Base-by-base conservation (phyloP, 2,329 filamentous ascomycete genomes). In the Xylaria sp. region DNA sequence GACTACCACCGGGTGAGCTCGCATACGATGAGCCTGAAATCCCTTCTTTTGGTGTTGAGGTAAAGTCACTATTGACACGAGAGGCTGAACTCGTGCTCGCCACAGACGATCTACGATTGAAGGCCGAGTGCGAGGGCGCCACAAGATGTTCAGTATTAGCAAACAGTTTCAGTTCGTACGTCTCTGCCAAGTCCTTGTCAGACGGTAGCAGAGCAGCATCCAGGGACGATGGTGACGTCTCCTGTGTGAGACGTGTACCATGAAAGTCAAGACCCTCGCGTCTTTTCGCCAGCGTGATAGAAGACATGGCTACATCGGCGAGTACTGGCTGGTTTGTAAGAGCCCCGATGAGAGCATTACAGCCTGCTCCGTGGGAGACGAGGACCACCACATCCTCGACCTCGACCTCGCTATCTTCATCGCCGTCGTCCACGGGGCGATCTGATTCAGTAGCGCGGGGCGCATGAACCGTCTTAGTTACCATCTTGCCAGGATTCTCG, bases 331-430 rank as follows among this genome's bases (percentile, higher is more conserved):
- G 90, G 61, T 93, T 90, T 0, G 92, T 95, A 65, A 99, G 83
- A 30, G 92, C 92, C 10, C 93, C 92, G 63, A 99, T 92, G 50
- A 99, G 76, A 2, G 94, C 94, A 76, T 99, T 99, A 75, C 93
- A 96, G 46, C 94, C 94, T 11, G 94, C 94, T 23, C 93, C 93
- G 71, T 99, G 94, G 0, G 94, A 96, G 19, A 99, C 89, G 6
- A 99, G 76, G 47, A 99, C 81, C 13, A 99, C 78, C 1, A 97
- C 87, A 1, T 92, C 83, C 67, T 96, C 90, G 1, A 84, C 80
- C 39, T 86, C 81, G 19, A 84, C 80, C 39, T 86, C 81, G 19
- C 86, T 83, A 11, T 89, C 84, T 1, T 81, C 77, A 10, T 77
- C 73, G 0, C 76, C 72, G 2, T 70, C 62, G 23, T 34, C 16